Percentiles rank a stretch among this genome's conserved stretches.
These are phyloP conservation scores for Penicillium fuscoglaucum DNA, from an alignment of 2,329 filamentous ascomycete species.

Conservation along the genomic window DNA sequence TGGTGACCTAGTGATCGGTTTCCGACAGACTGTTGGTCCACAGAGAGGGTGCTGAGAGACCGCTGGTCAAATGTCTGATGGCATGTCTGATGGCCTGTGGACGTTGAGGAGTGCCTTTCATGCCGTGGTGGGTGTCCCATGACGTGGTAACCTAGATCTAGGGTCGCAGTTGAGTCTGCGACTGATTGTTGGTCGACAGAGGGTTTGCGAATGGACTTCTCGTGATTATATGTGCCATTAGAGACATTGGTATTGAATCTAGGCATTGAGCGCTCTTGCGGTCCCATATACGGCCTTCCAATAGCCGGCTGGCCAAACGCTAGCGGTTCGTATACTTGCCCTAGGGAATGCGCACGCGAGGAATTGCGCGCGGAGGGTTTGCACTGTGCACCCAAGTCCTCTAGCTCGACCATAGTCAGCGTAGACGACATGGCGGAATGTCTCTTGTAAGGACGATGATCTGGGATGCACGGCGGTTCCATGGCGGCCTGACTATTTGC, in stretches of 20 bases:
- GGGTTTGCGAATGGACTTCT: neutral
- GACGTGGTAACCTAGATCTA: neutral
- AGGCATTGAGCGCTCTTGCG: neutral
- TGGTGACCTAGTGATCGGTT: constrained; percentile 3
- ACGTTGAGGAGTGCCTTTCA: neutral
- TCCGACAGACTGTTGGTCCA: neutral
- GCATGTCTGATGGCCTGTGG: neutral
- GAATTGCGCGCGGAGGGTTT: neutral
- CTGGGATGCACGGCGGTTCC: constrained; percentile 21
- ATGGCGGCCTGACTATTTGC: constrained; percentile 8
- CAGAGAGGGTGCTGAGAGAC: neutral
- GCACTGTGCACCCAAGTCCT: neutral
- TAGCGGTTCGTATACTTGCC: neutral
- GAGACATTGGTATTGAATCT: neutral
- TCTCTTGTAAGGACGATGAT: constrained; percentile 17
- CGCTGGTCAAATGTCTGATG: neutral
- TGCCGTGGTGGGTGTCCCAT: neutral
- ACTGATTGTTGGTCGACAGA: constrained; percentile 4
- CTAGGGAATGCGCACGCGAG: neutral
- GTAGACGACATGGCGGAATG: constrained; percentile 13
- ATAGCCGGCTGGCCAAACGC: constrained; percentile 6
- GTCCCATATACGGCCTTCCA: neutral
- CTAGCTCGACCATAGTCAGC: constrained; percentile 15
- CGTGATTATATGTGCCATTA: neutral
- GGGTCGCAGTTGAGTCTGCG: neutral